phyloP scores from a whole-genome alignment of 306 rosid genomes.

The Fagus crenata region DNA sequence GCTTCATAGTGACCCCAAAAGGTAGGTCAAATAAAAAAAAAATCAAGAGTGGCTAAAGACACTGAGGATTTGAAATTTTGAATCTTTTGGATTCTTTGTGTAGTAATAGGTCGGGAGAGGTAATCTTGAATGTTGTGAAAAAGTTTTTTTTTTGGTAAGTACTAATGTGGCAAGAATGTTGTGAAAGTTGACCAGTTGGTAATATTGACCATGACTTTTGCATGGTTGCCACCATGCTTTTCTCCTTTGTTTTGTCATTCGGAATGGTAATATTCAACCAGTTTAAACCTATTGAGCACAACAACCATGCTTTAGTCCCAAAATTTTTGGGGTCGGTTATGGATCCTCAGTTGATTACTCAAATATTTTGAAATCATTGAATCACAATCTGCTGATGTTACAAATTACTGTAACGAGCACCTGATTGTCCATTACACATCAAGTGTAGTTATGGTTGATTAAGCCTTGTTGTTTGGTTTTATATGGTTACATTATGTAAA shows the following conservation, averaged over 20 bases:
- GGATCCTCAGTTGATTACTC: background rate
- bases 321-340: no score
- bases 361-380: conserved; percentile 1
- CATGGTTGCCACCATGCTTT: background rate
- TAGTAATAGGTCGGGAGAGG: background rate
- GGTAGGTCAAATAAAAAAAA: no score
- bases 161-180: background rate
- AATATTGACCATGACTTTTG: background rate
- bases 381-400: conserved; percentile 14
- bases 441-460: background rate
- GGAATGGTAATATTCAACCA: conserved; percentile 4
- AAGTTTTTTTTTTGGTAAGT: no score
- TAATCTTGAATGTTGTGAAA: background rate
- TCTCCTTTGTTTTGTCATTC: background rate
- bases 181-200: background rate
- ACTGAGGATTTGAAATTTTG: background rate
- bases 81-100: background rate
- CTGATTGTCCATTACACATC: background rate
- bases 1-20: no score
- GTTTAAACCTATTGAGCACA: background rate
- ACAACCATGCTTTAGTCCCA: no score
- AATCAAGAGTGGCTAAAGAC: background rate
- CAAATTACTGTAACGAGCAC: background rate
- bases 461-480: background rate
- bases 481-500: background rate